Evolutionary conservation across 805 yeast genomes (phyloP).

Genomic region (Grigorovia yakushimaensis): DNA sequence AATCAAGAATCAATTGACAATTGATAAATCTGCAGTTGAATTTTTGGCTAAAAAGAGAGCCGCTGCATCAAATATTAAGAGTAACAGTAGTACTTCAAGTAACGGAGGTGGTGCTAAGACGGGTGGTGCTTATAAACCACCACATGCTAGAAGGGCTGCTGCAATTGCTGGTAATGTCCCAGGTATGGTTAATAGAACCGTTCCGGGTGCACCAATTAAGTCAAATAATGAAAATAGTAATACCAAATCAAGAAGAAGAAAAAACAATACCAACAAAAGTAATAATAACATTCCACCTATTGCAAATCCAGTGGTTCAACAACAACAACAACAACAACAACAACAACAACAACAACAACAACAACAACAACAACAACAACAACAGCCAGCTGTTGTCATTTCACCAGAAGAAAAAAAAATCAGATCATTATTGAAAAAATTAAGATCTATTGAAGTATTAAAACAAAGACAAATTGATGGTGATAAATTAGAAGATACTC

Average conservation of each 20-base stretch:
- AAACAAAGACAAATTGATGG: constrained; percentile 78
- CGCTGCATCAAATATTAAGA: constrained; percentile 10
- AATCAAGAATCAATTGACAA: constrained; percentile 41
- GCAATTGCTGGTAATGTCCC: constrained; percentile 16
- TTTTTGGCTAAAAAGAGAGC: constrained; percentile 32
- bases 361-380: neutral
- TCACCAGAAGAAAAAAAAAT: constrained; percentile 87
- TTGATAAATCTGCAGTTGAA: constrained; percentile 64
- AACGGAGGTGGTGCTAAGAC: constrained; percentile 31
- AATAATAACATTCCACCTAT: constrained; percentile 2
- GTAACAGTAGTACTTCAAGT: neutral
- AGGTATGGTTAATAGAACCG: constrained; percentile 19
- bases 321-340: neutral
- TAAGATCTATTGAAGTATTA: constrained; percentile 88
- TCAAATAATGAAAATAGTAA: constrained; percentile 59
- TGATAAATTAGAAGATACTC: constrained; percentile 86
- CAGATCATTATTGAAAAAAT: constrained; percentile 80
- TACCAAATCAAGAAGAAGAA: constrained; percentile 31
- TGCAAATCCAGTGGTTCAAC: neutral
- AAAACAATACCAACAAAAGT: constrained; percentile 2
- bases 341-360: constrained; percentile 1
- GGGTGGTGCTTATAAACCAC: constrained; percentile 92
- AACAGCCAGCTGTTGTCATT: neutral
- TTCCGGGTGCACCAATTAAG: constrained; percentile 42
- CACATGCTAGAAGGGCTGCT: constrained; percentile 70